phyloP scores from a whole-genome alignment of 805 yeast species.

The Candida oleophila region DNA sequence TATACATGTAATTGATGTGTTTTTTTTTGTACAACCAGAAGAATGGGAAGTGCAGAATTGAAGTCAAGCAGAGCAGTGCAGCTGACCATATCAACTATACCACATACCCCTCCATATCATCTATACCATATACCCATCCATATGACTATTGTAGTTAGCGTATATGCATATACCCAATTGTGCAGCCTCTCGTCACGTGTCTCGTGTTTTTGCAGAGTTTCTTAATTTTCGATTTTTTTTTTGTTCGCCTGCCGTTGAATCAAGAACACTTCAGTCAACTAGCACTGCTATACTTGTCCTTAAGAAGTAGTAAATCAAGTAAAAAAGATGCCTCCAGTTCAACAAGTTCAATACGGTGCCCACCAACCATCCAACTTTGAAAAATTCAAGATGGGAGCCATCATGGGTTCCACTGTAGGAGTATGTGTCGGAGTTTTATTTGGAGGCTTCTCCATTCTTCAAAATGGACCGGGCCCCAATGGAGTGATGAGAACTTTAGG shows the following conservation, averaged over 20 bases:
- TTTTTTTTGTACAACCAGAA: too few species aligned
- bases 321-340: conserved; percentile 59
- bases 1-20: not conserved
- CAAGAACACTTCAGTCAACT: not conserved
- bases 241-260: not conserved
- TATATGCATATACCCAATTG: too few species aligned
- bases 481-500: conserved; percentile 97
- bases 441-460: conserved; percentile 88
- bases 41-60: too few species aligned
- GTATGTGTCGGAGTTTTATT: conserved; percentile 92
- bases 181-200: not conserved
- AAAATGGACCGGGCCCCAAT: conserved; percentile 97
- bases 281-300: not conserved
- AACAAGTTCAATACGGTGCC: conserved; percentile 54
- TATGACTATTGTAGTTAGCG: too few species aligned
- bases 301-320: not conserved
- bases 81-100: too few species aligned
- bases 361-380: conserved; percentile 85
- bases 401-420: conserved; percentile 94
- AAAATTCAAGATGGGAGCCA: conserved; percentile 96
- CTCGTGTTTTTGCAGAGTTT: not conserved
- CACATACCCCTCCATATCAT: too few species aligned
- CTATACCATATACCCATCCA: too few species aligned
- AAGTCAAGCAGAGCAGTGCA: too few species aligned
- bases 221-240: not conserved